phyloP scores from a whole-genome alignment of 2,329 filamentous ascomycete species.

The Rhinocladiella mackenziei region DNA sequence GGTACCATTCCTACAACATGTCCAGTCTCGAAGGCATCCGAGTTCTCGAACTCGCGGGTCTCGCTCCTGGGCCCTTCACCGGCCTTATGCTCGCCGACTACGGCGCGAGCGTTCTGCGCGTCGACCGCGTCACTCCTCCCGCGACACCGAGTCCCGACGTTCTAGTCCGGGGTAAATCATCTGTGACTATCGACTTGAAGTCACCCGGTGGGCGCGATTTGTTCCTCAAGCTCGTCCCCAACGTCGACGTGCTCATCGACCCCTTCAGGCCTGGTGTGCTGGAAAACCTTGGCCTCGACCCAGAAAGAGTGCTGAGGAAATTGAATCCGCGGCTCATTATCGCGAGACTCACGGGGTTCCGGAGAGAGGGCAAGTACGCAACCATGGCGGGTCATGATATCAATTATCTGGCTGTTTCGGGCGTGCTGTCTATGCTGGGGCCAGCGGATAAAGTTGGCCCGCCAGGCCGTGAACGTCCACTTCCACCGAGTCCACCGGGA shows the following conservation, averaged over 20 bases:
- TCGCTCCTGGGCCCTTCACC: slow-evolving; percentile 74
- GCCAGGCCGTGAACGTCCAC: too few species aligned
- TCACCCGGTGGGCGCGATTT: slow-evolving; percentile 64
- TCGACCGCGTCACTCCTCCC: slow-evolving; percentile 60
- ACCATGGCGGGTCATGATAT: slow-evolving; percentile 93
- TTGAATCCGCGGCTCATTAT: slow-evolving; percentile 74
- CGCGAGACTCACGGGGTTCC: slow-evolving; percentile 83
- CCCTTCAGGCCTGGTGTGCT: slow-evolving; percentile 89
- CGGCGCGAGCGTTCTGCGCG: slow-evolving; percentile 78
- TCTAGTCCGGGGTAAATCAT: slow-evolving; percentile 73
- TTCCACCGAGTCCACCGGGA: slow-evolving; percentile 69
- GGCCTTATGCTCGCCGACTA: slow-evolving; percentile 86
- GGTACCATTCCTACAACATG: too few species aligned
- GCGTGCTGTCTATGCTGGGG: slow-evolving; percentile 73
- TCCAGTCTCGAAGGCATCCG: too few species aligned
- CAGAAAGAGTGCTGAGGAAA: slow-evolving; percentile 58
- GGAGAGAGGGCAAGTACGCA: slow-evolving; percentile 78
- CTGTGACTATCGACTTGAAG: slow-evolving; percentile 76
- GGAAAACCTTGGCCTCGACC: slow-evolving; percentile 75
- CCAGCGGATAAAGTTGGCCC: slow-evolving; percentile 51
- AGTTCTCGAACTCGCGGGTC: slow-evolving; percentile 64
- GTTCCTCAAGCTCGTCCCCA: slow-evolving; percentile 60
- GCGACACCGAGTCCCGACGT: slow-evolving; percentile 66
- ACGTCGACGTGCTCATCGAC: slow-evolving; percentile 79
- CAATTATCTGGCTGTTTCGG: slow-evolving; percentile 89